Evolutionary conservation across 306 rosid genomes (phyloP), one percentile per base, ranked within the genome.

Genomic region (Prunus davidiana): DNA sequence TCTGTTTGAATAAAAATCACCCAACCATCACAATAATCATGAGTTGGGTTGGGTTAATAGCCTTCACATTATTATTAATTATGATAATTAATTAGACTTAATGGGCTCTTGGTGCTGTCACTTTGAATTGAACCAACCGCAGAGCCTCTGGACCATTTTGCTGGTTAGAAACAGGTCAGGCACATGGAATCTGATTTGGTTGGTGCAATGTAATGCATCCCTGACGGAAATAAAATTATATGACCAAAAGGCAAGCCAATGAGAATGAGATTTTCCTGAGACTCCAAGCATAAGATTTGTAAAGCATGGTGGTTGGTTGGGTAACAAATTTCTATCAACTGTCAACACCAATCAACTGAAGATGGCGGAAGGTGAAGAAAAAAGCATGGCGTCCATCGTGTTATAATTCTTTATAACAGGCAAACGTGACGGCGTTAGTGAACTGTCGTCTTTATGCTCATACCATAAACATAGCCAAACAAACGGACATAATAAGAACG

Each of bases 221-320:
- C 4, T 8, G 20, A 22, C 62, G 11, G 15, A 56, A 11, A n/a
- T n/a, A 8, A 3, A 56, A n/a, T 69, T 10, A 30, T 65, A 66
- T 22, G 67, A 32, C 66, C 55, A 45, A 63, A 2, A 15, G 20
- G 25, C 16, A 3, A 75, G 38, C 47, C 58, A 25, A 22, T n/a
- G 24, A 24, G 51, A 67, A 0, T 20, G 57, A 15, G 55, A 52
- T 76, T 55, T 56, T 61, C 56, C 16, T 14, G 69, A 57, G 56
- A 67, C 66, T 68, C 43, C 3, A 56, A 34, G 70, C 20, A 30
- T 62, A 32, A 28, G 14, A 56, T 76, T 65, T 43, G 12, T 47
- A 16, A 24, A 22, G 56, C 38, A 56, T 28, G 56, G 78, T 79
- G 52, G 78, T 73, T 79, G 52, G 78, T 73, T 73, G 63, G 47